Base-by-base conservation (phyloP, 257 asterid species). In the Leonotis leonurus region DNA sequence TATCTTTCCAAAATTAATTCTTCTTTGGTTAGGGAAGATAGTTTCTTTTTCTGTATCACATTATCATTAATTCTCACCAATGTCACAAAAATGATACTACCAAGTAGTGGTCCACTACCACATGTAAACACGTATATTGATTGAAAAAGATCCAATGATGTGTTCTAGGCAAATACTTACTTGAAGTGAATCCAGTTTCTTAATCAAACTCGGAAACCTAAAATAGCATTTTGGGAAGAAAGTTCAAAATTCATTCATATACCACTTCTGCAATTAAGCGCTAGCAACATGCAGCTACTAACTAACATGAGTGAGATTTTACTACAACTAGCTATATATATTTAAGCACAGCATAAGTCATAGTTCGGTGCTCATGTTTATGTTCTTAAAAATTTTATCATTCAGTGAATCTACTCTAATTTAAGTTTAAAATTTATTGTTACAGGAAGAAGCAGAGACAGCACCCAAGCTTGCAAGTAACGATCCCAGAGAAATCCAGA, bases 401-500 rank as follows among this genome's bases (percentile, higher is more conserved):
- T 26, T 16, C 32, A 56, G 9, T 44, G 39, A 17, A 43, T 67
- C 30, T 9, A 18, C 55, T 65, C 46, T 53, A 26, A 20, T 41
- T 55, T n/a, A 25, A 50, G 14, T 22, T 37, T 6, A 35, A 20
- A 14, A 3, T 56, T 49, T 22, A 22, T 77, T 55, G 44, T 66
- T 63, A 56, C 86, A 93, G 99, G 99, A 89, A 77, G 96, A 87
- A 70, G 74, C 3, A 62, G 77, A 66, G 10, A 77, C 94, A 52
- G 17, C 26, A 56, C 86, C 68, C 16, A 54, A 30, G 29, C 90
- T 85, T 65, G 90, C 83, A 36, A 32, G 37, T 49, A 78, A 46
- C 67, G 96, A 89, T 76, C 91, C 89, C 60, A 71, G 72, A 72
- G 95, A 89, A 70, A 80, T 93, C 48, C 85, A 81, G 72, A 78